phyloP scores from a whole-genome alignment of 495 filamentous ascomycete genomes.

The Extremus antarcticus region DNA sequence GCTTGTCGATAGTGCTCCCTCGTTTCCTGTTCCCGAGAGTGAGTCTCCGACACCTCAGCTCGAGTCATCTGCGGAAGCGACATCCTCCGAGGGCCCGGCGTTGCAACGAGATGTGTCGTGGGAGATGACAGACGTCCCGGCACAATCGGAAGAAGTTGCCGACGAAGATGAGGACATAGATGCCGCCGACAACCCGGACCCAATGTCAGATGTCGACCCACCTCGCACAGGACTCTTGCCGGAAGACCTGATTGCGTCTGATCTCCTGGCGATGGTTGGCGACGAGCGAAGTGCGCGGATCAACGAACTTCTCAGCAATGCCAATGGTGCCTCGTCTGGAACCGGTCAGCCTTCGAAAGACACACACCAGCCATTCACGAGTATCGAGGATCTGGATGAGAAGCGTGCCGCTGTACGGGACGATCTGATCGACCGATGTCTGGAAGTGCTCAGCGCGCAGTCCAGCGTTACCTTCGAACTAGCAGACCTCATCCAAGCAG shows the following conservation, averaged over 20 bases:
- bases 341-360: background rate
- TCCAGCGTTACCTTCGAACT: constrained; percentile 85
- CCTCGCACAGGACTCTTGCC: background rate
- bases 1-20: background rate
- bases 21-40: constrained; percentile 49
- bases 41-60: constrained; percentile 20
- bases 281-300: background rate
- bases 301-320: background rate
- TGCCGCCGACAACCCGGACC: background rate
- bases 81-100: background rate
- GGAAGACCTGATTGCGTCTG: background rate
- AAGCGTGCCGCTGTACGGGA: constrained; percentile 61
- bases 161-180: background rate
- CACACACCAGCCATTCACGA: constrained; percentile 30
- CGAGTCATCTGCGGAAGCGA: background rate
- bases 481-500: constrained; percentile 69
- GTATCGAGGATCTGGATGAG: constrained; percentile 73
- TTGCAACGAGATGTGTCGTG: constrained; percentile 1
- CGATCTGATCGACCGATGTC: constrained; percentile 74
- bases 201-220: constrained; percentile 10
- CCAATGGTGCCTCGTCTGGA: background rate
- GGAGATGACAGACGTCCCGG: constrained; percentile 8
- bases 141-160: background rate
- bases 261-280: constrained; percentile 11
- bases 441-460: constrained; percentile 82